A percentile compares a stretch with the other conserved stretches of the same genome.
phyloP scores from a whole-genome alignment of 331 rosid species.

The Spiraea crenata region DNA sequence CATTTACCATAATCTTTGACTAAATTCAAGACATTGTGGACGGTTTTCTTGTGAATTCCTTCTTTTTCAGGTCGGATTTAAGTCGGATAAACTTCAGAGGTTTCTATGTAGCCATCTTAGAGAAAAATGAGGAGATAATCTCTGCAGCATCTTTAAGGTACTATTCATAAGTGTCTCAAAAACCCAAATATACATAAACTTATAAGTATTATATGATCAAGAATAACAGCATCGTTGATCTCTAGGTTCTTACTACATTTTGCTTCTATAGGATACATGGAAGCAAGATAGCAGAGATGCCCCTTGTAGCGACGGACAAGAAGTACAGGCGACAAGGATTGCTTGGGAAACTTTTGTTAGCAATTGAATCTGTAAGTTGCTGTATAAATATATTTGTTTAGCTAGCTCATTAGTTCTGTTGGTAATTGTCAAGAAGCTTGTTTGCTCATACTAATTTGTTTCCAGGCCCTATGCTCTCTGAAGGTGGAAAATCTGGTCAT shows the following conservation, averaged over 20 bases:
- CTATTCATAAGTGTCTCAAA: not conserved
- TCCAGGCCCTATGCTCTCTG: constrained; percentile 26
- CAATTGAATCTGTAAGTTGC: constrained; percentile 33
- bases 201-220: not conserved
- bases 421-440: not conserved
- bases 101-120: constrained; percentile 36
- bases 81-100: constrained; percentile 29
- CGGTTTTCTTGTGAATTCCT: not conserved
- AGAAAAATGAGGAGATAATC: constrained; percentile 36
- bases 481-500: constrained; percentile 30
- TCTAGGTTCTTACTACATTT: not conserved
- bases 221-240: not conserved
- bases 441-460: not conserved
- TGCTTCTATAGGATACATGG: constrained; percentile 26
- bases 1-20: not conserved
- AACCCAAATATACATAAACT: too few species aligned
- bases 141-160: constrained; percentile 41
- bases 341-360: constrained; percentile 18
- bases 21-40: not conserved
- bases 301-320: constrained; percentile 21
- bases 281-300: constrained; percentile 24
- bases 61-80: constrained; percentile 26
- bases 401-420: not conserved
- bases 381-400: not conserved
- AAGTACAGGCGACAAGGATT: constrained; percentile 21